Percentiles rank a stretch among this genome's conserved stretches.
Evolutionary conservation across 305 asterid genomes (phyloP).

Genomic region (Fraxinus paxiana): DNA sequence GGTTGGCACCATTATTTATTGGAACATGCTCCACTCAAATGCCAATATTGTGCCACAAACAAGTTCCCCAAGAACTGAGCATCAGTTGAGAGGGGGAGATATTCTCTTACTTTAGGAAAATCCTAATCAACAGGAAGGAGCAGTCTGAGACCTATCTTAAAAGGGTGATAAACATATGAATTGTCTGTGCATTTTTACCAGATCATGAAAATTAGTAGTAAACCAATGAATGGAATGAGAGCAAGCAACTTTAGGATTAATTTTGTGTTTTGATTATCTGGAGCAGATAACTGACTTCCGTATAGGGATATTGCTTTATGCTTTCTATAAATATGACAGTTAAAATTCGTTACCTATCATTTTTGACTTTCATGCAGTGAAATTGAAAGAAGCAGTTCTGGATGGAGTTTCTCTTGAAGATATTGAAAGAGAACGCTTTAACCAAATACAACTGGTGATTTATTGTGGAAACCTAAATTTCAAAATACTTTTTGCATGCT

Average conservation of each 20-base stretch:
- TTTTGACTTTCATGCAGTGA: conserved; percentile 39
- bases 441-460: conserved; percentile 63
- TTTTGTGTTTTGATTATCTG: background rate
- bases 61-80: background rate
- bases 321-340: background rate
- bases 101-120: background rate
- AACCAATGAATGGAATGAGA: background rate
- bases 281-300: background rate
- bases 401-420: conserved; percentile 66
- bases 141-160: background rate
- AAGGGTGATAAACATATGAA: background rate
- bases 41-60: background rate
- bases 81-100: background rate
- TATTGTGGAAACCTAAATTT: background rate
- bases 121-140: background rate
- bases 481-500: background rate
- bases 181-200: background rate
- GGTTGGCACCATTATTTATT: background rate
- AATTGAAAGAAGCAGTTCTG: conserved; percentile 63
- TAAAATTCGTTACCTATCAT: background rate
- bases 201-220: background rate
- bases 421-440: conserved; percentile 49
- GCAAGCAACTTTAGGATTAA: background rate
- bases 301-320: background rate
- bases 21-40: background rate